Base-by-base conservation (phyloP, 768 basidiomycete genomes). In the Trametes villosa region DNA sequence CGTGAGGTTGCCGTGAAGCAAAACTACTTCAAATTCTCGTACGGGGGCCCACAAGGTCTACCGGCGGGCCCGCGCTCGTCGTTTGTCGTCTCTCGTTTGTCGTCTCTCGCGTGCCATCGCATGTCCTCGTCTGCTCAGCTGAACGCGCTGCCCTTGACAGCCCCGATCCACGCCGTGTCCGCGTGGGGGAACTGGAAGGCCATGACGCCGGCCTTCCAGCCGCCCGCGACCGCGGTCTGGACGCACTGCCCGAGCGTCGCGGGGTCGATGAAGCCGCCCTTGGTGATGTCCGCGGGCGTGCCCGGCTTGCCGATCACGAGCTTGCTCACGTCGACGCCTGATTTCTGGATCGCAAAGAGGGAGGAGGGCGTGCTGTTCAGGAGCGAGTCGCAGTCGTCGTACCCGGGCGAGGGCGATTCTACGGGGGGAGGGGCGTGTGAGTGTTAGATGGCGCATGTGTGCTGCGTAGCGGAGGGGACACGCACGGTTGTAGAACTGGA, bases 251-350 rank as follows among this genome's bases (percentile, higher is more conserved):
- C 53, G 45, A 62, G 51, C 59, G 59, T 54, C 51, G 51, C 42
- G 29, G 62, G 56, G 56, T 74, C 76, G 65, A 92, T 86, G 73
- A 81, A 91, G 12, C 87, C 80, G 36, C 77, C 82, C 44, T 51
- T 75, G 0, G 83, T 80, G 1, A 80, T 77, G n/a, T 79, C 79
- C 2, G 63, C 65, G 1, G 68, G 36, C 24, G 72, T 78, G 1
- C 73, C 77, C 6, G 83, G 84, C 68, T 85, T 85, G 0, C 84
- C 83, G 61, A 85, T 83, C 58, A 85, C 80, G 56, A 85, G 76
- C 67, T 84, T 84, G 71, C 77, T 59, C 13, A 79, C 69, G 2
- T 76, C 56, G 9, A 84, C 75, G 9, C 81, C 81, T 48, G 69
- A 75, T 9, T 74, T 76, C 12, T 78, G 68, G 65, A 84, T 83